phyloP scores from a whole-genome alignment of 495 filamentous ascomycete genomes.

The Pyronema omphalodes region DNA sequence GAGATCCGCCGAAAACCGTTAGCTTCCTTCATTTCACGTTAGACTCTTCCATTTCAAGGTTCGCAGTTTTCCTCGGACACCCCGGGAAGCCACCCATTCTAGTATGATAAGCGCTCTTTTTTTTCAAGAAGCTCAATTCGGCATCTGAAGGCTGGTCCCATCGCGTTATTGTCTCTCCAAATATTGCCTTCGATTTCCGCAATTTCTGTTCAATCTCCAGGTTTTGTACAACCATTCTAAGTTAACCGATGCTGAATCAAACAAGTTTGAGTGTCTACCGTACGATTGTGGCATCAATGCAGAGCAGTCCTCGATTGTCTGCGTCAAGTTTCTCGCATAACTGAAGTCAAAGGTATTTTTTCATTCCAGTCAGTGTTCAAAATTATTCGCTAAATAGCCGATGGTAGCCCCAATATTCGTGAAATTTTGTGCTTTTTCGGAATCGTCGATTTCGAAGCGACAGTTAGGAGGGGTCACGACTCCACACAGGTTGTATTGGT shows the following conservation, averaged over 20 bases:
- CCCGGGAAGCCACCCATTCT: too few species aligned
- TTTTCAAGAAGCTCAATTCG: neutral
- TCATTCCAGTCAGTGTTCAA: neutral
- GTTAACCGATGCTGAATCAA: constrained; percentile 26
- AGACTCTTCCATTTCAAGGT: too few species aligned
- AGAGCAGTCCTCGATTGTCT: constrained; percentile 15
- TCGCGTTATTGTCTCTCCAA: neutral
- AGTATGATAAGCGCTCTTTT: neutral
- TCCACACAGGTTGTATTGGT: constrained; percentile 7
- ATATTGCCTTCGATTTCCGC: neutral
- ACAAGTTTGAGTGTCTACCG: neutral
- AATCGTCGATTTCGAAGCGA: constrained; percentile 33
- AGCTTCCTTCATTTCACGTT: too few species aligned
- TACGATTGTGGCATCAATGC: constrained; percentile 4
- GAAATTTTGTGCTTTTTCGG: constrained; percentile 28
- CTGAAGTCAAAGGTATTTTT: constrained; percentile 26
- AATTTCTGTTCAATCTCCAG: neutral
- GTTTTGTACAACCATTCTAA: constrained; percentile 30
- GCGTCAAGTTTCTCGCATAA: constrained; percentile 26
- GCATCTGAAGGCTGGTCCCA: neutral
- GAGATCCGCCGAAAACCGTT: too few species aligned
- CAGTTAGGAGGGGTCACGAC: constrained; percentile 8
- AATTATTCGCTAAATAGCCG: neutral
- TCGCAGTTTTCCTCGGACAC: too few species aligned
- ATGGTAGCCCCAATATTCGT: neutral